Evolutionary conservation across 139 green algal genomes (phyloP).

Genomic region (Micractinium sp.): DNA sequence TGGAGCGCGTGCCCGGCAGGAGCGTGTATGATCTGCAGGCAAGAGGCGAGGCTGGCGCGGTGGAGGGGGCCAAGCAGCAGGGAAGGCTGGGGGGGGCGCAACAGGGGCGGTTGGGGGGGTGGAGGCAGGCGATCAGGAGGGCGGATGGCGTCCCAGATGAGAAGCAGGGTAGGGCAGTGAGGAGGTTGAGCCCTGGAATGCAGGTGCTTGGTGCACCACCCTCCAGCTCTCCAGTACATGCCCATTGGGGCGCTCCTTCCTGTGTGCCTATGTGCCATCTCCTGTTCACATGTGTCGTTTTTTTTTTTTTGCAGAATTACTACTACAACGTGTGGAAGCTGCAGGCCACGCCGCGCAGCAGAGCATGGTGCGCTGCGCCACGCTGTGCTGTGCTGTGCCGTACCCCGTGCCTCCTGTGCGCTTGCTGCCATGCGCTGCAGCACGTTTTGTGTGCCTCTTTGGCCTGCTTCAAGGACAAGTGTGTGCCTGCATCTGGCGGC

Average conservation of each 20-base stretch:
- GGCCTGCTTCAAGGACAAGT: neutral
- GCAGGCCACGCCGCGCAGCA: conserved; percentile 1
- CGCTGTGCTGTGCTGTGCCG: neutral
- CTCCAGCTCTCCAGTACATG: neutral
- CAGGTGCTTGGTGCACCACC: no score
- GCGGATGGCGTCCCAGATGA: no score
- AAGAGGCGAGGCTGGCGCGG: neutral
- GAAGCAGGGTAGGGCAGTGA: no score
- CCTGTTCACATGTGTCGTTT: no score
- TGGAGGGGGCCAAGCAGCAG: neutral
- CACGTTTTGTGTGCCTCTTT: neutral
- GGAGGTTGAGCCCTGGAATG: no score
- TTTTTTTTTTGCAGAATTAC: conserved; percentile 3
- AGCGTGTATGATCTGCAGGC: conserved; percentile 11
- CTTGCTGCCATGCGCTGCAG: neutral
- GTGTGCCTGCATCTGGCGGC: no score
- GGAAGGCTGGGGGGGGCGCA: neutral
- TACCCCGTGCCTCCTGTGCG: neutral
- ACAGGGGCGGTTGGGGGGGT: neutral
- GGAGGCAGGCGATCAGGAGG: neutral
- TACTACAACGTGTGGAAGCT: conserved; percentile 52
- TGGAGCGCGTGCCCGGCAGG: conserved; percentile 24
- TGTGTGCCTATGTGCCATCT: neutral
- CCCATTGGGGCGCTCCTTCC: neutral
- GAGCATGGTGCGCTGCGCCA: neutral